Base-by-base conservation (phyloP, 2,329 filamentous ascomycete genomes). In the Diaporthe sp. region DNA sequence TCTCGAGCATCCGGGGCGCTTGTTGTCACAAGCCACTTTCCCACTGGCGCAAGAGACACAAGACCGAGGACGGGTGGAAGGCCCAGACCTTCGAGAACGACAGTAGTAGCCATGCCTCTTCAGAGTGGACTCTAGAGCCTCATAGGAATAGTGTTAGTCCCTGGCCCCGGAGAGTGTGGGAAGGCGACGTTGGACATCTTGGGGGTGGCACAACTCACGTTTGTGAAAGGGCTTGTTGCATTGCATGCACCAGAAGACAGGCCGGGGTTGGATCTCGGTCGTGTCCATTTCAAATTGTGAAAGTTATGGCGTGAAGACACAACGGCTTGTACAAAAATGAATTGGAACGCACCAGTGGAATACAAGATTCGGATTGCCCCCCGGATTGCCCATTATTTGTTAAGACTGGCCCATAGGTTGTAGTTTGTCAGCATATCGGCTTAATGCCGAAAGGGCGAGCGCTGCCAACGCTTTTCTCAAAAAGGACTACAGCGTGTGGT, bases 41-140 rank as follows among this genome's bases (percentile, higher is more conserved):
- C 61, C 61, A 9, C n/a, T 34, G 9, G 61, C 61, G 7, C 61
- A 65, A 17, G n/a, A 12, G 22, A 65, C 28, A 34, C 61, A 65
- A 34, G 61, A 65, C 10, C 61, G 61, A 34, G 42, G 15, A 4
- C 61, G 61, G 39, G 13, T 65, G 22, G 42, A 31, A 25, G 39
- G 17, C 15, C 42, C 61, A 10, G n/a, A 17, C 39, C 42, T 49
- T 31, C 61, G 39, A 22, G 61, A 65, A 7, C 61, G 61, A 12
- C 61, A 65, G 22, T 65, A 65, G 25, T 49, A 65, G 4, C 39
- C 61, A 22, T 65, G 61, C 20, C 61, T 31, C 61, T 65, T 65
- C 22, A 65, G 61, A 20, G 61, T 65, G 22, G 61, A 47, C 25
- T 47, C 61, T 65, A 44, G 15, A 49, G 42, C 15, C n/a, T 12